Evolutionary conservation across 2,329 filamentous ascomycete genomes (phyloP).

Genomic region (Aspergillus fumigatiaffinis): DNA sequence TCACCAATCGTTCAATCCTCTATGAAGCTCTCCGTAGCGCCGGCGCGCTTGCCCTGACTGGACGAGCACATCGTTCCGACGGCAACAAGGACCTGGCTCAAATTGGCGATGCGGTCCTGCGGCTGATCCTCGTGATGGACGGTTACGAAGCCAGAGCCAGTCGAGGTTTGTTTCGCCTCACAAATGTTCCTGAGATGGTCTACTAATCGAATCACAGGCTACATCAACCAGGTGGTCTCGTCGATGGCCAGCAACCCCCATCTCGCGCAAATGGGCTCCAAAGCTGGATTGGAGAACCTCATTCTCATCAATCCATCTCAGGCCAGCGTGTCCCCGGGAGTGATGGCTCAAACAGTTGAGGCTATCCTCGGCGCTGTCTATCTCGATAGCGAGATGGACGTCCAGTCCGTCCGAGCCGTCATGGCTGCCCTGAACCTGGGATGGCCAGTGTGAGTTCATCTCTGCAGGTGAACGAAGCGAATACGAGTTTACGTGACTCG

Average conservation of each 20-base stretch:
- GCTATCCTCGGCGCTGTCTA: conserved; percentile 34
- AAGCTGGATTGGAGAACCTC: conserved; percentile 1
- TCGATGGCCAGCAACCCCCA: conserved; percentile 5
- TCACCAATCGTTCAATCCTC: not conserved
- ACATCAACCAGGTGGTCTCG: conserved; percentile 3
- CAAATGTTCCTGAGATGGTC: not conserved
- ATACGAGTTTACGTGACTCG: not conserved
- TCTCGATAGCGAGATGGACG: conserved; percentile 21
- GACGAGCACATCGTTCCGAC: not conserved
- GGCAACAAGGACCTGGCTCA: conserved; percentile 7
- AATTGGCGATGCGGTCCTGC: conserved; percentile 5
- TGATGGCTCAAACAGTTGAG: conserved; percentile 29
- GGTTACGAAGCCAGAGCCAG: not conserved
- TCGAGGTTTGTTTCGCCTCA: not conserved
- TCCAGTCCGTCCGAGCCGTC: conserved; percentile 4
- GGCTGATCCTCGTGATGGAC: not conserved
- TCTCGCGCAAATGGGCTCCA: conserved; percentile 10
- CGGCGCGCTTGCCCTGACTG: not conserved
- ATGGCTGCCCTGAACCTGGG: conserved; percentile 8
- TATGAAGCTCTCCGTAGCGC: not conserved
- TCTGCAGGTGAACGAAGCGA: not conserved
- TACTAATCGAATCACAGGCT: not conserved
- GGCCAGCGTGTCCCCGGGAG: conserved; percentile 9
- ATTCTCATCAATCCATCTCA: conserved; percentile 16
- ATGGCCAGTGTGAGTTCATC: conserved; percentile 4